These are phyloP conservation scores for Blastocystis sp. DNA, from an alignment of 352 stramenopile genomes.

Conservation along the genomic window DNA sequence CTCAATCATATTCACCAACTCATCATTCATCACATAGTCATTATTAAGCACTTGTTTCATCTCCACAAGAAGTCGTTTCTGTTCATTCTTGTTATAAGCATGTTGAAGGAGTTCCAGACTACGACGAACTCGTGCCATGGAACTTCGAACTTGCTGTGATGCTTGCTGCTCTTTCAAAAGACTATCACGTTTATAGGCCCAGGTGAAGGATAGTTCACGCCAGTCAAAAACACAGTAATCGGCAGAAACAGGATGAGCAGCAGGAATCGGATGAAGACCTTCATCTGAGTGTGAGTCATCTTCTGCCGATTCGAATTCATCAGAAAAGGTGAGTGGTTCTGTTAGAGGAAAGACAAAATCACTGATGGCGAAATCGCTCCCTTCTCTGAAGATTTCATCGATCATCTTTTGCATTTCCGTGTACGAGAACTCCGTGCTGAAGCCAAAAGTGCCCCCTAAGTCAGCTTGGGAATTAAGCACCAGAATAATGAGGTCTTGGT, in stretches of 20 bases:
- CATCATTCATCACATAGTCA: constrained; percentile 70
- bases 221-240: constrained; percentile 1
- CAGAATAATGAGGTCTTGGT: constrained; percentile 15
- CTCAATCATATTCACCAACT: constrained; percentile 19
- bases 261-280: too few species aligned
- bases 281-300: too few species aligned
- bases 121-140: background rate
- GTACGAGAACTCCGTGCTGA: constrained; percentile 54
- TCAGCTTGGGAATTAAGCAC: constrained; percentile 16
- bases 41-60: constrained; percentile 76
- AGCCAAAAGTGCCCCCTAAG: background rate
- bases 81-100: constrained; percentile 9
- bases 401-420: constrained; percentile 51
- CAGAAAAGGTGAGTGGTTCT: background rate
- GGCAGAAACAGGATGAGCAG: background rate
- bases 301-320: too few species aligned
- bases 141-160: background rate
- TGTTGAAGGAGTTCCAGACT: constrained; percentile 6
- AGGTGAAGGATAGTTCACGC: background rate
- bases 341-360: constrained; percentile 64
- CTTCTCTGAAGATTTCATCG: constrained; percentile 51
- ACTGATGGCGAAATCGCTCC: constrained; percentile 44
- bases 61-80: constrained; percentile 73
- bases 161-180: background rate
- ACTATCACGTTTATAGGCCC: background rate